Conservation (phyloP, 139 green algal species). For the Nannochloris sp. region DNA sequence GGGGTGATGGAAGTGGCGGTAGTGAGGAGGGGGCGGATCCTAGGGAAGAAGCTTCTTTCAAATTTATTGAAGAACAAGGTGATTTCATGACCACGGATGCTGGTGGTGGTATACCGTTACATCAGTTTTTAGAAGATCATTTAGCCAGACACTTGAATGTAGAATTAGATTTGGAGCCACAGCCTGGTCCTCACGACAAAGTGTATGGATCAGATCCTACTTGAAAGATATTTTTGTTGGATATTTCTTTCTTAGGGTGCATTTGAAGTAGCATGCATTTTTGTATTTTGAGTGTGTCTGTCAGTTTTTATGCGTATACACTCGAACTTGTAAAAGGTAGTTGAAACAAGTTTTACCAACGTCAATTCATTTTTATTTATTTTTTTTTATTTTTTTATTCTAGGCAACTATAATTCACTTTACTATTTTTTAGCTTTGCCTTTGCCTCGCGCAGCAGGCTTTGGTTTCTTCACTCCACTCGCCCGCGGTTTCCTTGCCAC, state of each 20-base stretch:
- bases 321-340: background rate
- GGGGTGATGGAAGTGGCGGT: too few relatives aligned
- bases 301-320: background rate
- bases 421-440: conserved; percentile 11
- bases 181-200: background rate
- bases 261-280: background rate
- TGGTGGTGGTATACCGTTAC: background rate
- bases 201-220: background rate
- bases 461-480: background rate
- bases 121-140: conserved; percentile 2
- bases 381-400: too few relatives aligned
- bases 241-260: too few relatives aligned
- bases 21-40: background rate
- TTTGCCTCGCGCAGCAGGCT: background rate
- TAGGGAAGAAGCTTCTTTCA: background rate
- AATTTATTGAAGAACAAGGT: conserved; percentile 1
- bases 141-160: conserved; percentile 6
- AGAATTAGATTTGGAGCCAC: background rate
- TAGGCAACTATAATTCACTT: too few relatives aligned
- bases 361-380: too few relatives aligned
- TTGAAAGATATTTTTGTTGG: too few relatives aligned
- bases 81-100: conserved; percentile 2
- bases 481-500: background rate
- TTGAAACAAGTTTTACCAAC: too few relatives aligned
- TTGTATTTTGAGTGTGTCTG: background rate